These are phyloP conservation scores for Elaphomyces granulatus DNA, from an alignment of 495 filamentous ascomycete species.

Conservation along the genomic window DNA sequence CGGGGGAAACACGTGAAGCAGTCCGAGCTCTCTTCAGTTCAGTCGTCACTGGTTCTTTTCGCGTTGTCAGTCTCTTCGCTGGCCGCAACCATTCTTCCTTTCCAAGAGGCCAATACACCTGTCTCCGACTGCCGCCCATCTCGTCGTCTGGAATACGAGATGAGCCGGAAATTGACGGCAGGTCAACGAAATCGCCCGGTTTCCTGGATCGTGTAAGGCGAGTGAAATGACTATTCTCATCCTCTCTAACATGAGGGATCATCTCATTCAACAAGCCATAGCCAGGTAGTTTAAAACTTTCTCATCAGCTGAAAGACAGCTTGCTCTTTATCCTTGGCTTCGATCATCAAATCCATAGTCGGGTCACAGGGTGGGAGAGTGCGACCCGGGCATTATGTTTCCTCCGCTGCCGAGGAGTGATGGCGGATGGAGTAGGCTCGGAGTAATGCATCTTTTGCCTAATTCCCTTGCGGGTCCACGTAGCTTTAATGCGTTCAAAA, in stretches of 20 bases:
- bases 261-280: slow-evolving; percentile 64
- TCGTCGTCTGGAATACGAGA: slow-evolving; percentile 48
- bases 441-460: slow-evolving; percentile 96
- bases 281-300: slow-evolving; percentile 67
- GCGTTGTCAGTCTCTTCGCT: slow-evolving; percentile 52
- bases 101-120: slow-evolving; percentile 85
- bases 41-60: slow-evolving; percentile 29
- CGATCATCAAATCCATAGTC: slow-evolving; percentile 93
- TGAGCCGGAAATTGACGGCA: slow-evolving; percentile 32
- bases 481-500: slow-evolving; percentile 60
- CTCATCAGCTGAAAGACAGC: slow-evolving; percentile 91
- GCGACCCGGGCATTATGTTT: slow-evolving; percentile 70
- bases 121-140: slow-evolving; percentile 76
- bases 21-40: slow-evolving; percentile 10
- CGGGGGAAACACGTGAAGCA: slow-evolving; percentile 9
- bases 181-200: slow-evolving; percentile 35
- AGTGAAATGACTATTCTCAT: slow-evolving; percentile 55
- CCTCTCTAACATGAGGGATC: slow-evolving; percentile 57
- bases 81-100: slow-evolving; percentile 87
- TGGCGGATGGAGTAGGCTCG: slow-evolving; percentile 58
- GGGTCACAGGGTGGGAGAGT: slow-evolving; percentile 68
- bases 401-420: slow-evolving; percentile 59
- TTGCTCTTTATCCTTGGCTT: slow-evolving; percentile 97
- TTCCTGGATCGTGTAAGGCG: slow-evolving; percentile 35
- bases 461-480: slow-evolving; percentile 77